Evolutionary conservation across 1,139 yeast genomes (phyloP).

Genomic region (Keqinozyma sinolaborantium): DNA sequence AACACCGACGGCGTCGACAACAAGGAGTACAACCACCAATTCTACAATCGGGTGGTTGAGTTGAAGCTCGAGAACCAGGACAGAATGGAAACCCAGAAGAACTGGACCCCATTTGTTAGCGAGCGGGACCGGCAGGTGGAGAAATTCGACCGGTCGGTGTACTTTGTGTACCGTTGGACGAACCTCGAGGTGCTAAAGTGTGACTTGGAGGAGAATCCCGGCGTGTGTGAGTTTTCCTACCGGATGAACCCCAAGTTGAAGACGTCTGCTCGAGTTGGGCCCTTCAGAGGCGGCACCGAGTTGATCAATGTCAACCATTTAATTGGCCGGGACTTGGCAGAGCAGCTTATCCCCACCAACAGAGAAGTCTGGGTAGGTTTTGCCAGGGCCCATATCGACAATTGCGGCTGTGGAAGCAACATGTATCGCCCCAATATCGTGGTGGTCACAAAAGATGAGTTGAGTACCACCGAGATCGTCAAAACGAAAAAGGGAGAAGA

Average conservation of each 20-base stretch:
- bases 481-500: constrained; percentile 8
- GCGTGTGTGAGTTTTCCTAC: constrained; percentile 24
- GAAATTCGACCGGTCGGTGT: constrained; percentile 24
- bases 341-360: constrained; percentile 10
- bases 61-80: constrained; percentile 19
- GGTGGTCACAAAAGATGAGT: constrained; percentile 18
- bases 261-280: constrained; percentile 22
- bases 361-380: constrained; percentile 34
- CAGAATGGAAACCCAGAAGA: constrained; percentile 29
- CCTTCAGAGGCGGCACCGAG: constrained; percentile 38
- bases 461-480: constrained; percentile 3
- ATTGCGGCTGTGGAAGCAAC: constrained; percentile 34
- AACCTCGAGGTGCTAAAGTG: constrained; percentile 33
- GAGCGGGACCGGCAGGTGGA: constrained; percentile 14
- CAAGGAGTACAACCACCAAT: constrained; percentile 14
- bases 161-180: constrained; percentile 38
- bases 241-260: constrained; percentile 14
- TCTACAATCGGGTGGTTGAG: constrained; percentile 22
- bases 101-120: constrained; percentile 43
- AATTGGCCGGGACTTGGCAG: constrained; percentile 8
- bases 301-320: constrained; percentile 22
- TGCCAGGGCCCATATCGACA: constrained; percentile 31
- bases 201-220: constrained; percentile 18
- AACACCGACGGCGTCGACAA: constrained; percentile 20
- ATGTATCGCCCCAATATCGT: constrained; percentile 37